Evolutionary conservation across 2,329 filamentous ascomycete genomes (phyloP), one percentile per base, ranked within the genome.

Genomic region (Trichophyton verrucosum): DNA sequence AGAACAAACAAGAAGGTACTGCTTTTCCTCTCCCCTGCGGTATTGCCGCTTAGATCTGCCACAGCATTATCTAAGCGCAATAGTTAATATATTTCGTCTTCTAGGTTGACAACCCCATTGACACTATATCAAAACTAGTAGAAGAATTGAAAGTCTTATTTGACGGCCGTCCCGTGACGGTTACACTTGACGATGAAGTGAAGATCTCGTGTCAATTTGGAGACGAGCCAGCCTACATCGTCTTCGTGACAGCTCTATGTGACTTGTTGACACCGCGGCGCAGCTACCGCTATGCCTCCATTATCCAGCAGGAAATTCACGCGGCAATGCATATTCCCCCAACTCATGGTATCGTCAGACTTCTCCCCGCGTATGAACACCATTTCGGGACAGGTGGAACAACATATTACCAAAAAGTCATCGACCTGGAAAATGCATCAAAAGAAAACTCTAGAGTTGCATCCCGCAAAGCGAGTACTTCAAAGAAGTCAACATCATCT

Each of bases 261-360:
- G 79, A 79, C 9, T 81, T 89, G 65, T 76, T 94, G 61, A 85
- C 86, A 63, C 83, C 88, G 0, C 81, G 84, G 2, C 89, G 84
- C 59, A 96, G 96, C 75, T 87, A 88, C 71, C 84, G 89, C 64
- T 94, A 92, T 71, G 84, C 89, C 0, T 80, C 81, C n/a, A 75
- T 95, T 17, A 81, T 95, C 2, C 88, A 94, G 69, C 79, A 78
- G n/a, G 86, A 88, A 70, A 81, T 96, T 72, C 79, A 84, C 13
- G 86, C 89, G 24, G 79, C 84, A 0, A 77, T 95, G 0, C 81
- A 82, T 1, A 88, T 95, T 2, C 68, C 78, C 0, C 73, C 85
- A 0, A 77, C 82, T 0, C 81, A 89, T 44, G 90, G 91, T 1
- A 79, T 91, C 38, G 74, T 96, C 61, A 84, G 85, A 38, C 96